A percentile compares a stretch with the other conserved stretches of the same genome.
phyloP scores from a whole-genome alignment of 148 eudicot species.

The Camellia granthamiana region DNA sequence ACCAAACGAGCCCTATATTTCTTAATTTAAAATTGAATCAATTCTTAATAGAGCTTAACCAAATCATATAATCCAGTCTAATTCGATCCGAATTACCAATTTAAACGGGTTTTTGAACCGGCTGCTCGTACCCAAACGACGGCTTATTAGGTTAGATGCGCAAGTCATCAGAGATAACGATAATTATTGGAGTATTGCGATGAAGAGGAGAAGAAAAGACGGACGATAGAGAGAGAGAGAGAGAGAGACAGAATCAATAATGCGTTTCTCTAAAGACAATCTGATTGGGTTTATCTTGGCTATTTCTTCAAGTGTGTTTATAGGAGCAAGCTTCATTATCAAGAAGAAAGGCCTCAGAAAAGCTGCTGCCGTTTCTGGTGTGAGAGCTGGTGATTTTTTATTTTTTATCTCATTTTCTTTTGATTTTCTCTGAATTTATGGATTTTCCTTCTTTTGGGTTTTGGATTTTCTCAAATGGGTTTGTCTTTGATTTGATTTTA shows the following conservation, averaged over 20 bases:
- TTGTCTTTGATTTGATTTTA: not conserved
- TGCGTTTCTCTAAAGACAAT: constrained; percentile 55
- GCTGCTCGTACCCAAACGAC: too few relatives aligned
- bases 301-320: constrained; percentile 59
- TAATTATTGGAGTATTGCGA: constrained; percentile 20
- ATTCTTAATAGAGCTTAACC: too few relatives aligned
- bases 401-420: not conserved
- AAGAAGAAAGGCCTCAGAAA: constrained; percentile 75
- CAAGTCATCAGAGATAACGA: not conserved
- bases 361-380: constrained; percentile 69
- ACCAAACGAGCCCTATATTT: too few relatives aligned
- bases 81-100: too few relatives aligned
- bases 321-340: constrained; percentile 71
- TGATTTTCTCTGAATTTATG: not conserved
- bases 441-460: not conserved
- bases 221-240: constrained; percentile 28
- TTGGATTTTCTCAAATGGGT: constrained; percentile 10
- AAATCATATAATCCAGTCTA: too few relatives aligned
- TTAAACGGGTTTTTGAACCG: too few relatives aligned
- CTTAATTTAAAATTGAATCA: too few relatives aligned
- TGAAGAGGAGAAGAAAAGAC: constrained; percentile 32
- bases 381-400: constrained; percentile 55
- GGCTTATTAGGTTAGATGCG: not conserved
- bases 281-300: constrained; percentile 60
- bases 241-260: constrained; percentile 31